phyloP scores from a whole-genome alignment of 2,329 filamentous ascomycete species.

The Colletotrichum sojae region DNA sequence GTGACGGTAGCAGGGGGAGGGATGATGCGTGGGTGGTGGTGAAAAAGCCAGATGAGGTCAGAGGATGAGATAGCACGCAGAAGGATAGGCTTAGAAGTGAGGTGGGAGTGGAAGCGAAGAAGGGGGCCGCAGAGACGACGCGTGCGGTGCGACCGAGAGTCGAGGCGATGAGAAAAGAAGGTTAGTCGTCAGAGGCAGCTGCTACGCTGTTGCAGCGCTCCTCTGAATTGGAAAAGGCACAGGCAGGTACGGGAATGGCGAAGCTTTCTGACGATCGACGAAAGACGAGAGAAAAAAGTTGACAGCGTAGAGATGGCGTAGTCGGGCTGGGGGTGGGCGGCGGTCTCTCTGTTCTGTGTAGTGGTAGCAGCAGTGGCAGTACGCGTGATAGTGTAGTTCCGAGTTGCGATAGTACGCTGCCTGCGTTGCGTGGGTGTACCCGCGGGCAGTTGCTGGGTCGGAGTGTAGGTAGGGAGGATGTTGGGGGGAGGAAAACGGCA shows the following conservation, averaged over 20 bases:
- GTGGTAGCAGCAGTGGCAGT: constrained; percentile 3
- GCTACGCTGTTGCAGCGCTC: constrained; percentile 42
- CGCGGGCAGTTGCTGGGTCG: constrained; percentile 33
- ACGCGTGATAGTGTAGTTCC: constrained; percentile 27
- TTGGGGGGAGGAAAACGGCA: constrained; percentile 48
- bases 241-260: constrained; percentile 33
- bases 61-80: constrained; percentile 46
- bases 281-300: constrained; percentile 11
- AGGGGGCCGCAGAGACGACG: constrained; percentile 9
- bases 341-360: not conserved
- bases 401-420: not conserved
- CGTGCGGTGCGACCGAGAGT: constrained; percentile 5
- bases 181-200: constrained; percentile 39
- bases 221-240: constrained; percentile 37
- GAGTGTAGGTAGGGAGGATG: constrained; percentile 23
- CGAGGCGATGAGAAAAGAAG: not conserved
- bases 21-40: constrained; percentile 32
- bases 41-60: constrained; percentile 57
- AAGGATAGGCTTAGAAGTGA: constrained; percentile 25
- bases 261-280: constrained; percentile 37
- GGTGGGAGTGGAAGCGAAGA: constrained; percentile 17
- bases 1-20: constrained; percentile 41
- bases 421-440: constrained; percentile 22
- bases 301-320: not conserved
- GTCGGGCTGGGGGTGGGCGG: too few relatives aligned